These are phyloP conservation scores for Ascomycota sp. DNA, from an alignment of 2,329 filamentous ascomycete genomes.

Conservation along the genomic window DNA sequence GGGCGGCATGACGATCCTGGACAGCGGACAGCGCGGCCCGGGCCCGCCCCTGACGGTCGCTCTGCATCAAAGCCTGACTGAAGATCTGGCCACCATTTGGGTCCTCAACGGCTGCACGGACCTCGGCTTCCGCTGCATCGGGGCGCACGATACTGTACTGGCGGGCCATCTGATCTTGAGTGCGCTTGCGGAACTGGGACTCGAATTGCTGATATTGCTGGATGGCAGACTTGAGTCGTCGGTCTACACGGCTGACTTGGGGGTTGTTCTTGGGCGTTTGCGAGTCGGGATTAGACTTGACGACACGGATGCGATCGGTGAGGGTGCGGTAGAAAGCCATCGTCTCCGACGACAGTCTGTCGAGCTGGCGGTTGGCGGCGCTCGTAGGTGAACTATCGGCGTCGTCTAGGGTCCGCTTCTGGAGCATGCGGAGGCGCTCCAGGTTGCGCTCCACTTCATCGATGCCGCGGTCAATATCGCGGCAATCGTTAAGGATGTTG, in stretches of 20 bases:
- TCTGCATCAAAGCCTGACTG: constrained; percentile 66
- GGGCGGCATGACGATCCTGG: constrained; percentile 62
- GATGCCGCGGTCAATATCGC: constrained; percentile 59
- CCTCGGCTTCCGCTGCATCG: constrained; percentile 58
- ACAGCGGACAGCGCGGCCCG: constrained; percentile 62
- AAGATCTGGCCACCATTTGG: constrained; percentile 61
- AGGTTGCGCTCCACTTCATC: constrained; percentile 54
- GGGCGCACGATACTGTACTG: constrained; percentile 82
- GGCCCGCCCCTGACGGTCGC: constrained; percentile 62
- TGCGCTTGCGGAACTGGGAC: constrained; percentile 57
- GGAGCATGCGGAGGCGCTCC: constrained; percentile 48
- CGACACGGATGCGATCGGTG: constrained; percentile 54
- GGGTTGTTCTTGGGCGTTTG: constrained; percentile 51
- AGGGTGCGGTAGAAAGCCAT: constrained; percentile 68
- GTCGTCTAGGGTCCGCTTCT: constrained; percentile 52
- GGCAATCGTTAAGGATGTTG: constrained; percentile 67
- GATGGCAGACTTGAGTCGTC: constrained; percentile 62
- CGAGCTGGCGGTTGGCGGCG: constrained; percentile 47
- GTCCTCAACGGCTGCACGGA: constrained; percentile 58
- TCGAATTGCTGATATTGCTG: constrained; percentile 66
- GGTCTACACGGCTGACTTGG: constrained; percentile 66
- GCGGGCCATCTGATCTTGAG: constrained; percentile 65
- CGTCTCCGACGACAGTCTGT: constrained; percentile 54
- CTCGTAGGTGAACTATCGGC: constrained; percentile 50
- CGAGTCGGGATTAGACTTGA: constrained; percentile 68